Base-by-base conservation (phyloP, 306 rosid genomes). In the Inga oerstediana region DNA sequence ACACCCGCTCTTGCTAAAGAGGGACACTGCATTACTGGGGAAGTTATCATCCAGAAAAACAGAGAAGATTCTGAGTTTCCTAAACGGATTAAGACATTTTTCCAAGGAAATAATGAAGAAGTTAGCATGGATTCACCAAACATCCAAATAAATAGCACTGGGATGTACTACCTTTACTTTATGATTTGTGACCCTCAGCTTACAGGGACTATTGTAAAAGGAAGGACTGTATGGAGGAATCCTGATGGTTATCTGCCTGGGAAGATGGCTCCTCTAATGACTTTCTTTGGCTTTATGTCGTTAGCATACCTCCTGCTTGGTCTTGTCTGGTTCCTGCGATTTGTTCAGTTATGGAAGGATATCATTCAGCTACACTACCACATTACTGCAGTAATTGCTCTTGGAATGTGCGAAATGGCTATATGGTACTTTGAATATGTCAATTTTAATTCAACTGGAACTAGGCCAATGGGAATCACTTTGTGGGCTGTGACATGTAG, bases 351-450 rank as follows among this genome's bases (percentile, higher is more conserved):
- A 30, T 95, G 97, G 98, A 95, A 88, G 86, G 92, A 95, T 80
- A 88, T 93, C 17, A 86, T 91, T 35, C 98, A 95, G 43, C 77
- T 95, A 70, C 98, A 95, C 76, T 95, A 95, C 80, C 95, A 95
- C 39, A 93, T 95, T 45, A 95, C 98, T 13, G 90, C 90, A 6
- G 97, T 95, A 6, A 95, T 95, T 86, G 94, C 93, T 43, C 97
- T 95, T 54, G 98, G 97, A 22, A 95, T 95, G 98, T 93, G 97
- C 27, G 98, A 95, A 89, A 93, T 92, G 97, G 97, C 95, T 44
- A 90, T 95, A 6, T 95, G 98, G 98, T 95, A 95, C 84, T 95
- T 93, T 71, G 98, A 95, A 89, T 95, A 93, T 81, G 93, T 86
- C 45, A 95, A 95, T 79, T 91, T 95, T 81, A 95, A 95, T 89